Evolutionary conservation across 768 basidiomycete genomes (phyloP), one percentile per base, ranked within the genome.

Genomic region (Tephrocybe sp.): DNA sequence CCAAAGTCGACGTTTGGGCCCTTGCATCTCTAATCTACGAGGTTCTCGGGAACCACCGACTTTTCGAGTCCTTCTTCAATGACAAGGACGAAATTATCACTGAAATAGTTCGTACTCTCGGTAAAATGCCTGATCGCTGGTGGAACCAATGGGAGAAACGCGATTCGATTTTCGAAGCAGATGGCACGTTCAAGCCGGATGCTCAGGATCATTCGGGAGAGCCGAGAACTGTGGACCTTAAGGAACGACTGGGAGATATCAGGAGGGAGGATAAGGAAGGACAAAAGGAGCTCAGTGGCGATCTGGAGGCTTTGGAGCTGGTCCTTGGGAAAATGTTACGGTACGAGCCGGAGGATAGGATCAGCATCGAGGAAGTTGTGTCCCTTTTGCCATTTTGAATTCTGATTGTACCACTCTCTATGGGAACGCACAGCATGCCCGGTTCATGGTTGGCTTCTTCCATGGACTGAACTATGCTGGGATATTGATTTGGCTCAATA

Each of bases 231-330:
- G 49, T 39, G 10, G 49, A 50, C 22, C 45, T 55, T 23, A 35
- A 48, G 31, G 46, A 55, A 48, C 35, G 46, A 2, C 12, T 51
- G 7, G 39, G 16, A 36, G 33, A 43, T 6, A 50, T 55, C 11
- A 22, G 34, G 2, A 17, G 30, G 11, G 12, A 47, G 3, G 45
- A 47, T n/a, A 26, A 46, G n/a, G 26, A 49, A 22, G 39, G 53
- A 35, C 47, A 39, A 39, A 23, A 8, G 16, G 45, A 52, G 20
- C 45, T 52, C 71, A 71, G 11, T 22, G 31, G 19, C 5, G 45
- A 52, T 38, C 35, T 52, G 33, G 33, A 52, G 13, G 45, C 45
- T 9, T 32, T 53, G 10, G 42, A 44, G 23, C 2, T 48, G 16
- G 35, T 48, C 11, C 34, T 48, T 22, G 41, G 19, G 31, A 45